A percentile compares a stretch with the other conserved stretches of the same genome.
Evolutionary conservation across 352 stramenopile species (phyloP).

Genomic region (Thraustochytrium striatum): DNA sequence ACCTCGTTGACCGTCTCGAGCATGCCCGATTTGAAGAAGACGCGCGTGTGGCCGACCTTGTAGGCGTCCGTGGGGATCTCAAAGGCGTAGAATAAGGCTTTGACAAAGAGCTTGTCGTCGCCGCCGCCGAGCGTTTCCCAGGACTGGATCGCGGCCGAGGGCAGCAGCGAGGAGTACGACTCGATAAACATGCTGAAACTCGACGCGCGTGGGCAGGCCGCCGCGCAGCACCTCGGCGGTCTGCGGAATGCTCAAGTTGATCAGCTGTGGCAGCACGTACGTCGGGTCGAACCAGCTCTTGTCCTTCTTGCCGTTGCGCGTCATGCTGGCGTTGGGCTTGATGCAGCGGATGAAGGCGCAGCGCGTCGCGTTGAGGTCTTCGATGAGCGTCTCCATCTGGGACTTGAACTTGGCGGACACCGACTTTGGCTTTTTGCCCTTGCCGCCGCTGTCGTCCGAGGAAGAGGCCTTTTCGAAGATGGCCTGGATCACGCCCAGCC

Average conservation of each 20-base stretch:
- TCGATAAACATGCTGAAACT: conserved; percentile 63
- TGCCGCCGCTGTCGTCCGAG: conserved; percentile 62
- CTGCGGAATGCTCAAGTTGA: conserved; percentile 70
- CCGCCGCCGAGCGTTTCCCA: neutral
- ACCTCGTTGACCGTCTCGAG: conserved; percentile 45
- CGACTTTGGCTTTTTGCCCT: conserved; percentile 49
- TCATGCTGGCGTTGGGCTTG: conserved; percentile 70
- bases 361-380: conserved; percentile 66
- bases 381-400: conserved; percentile 70
- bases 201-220: conserved; percentile 65
- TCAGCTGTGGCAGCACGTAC: conserved; percentile 69
- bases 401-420: conserved; percentile 69
- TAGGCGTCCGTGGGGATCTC: conserved; percentile 38
- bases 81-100: conserved; percentile 46
- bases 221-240: conserved; percentile 68
- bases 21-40: conserved; percentile 49
- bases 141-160: conserved; percentile 56
- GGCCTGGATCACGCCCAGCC: conserved; percentile 58
- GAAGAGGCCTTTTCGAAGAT: conserved; percentile 51
- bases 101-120: neutral
- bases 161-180: conserved; percentile 64
- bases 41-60: conserved; percentile 35
- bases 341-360: conserved; percentile 77
- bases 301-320: conserved; percentile 10
- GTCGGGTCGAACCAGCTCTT: conserved; percentile 60